Evolutionary conservation across 805 yeast species (phyloP).

Genomic region (Yamadazyma kitorensis): DNA sequence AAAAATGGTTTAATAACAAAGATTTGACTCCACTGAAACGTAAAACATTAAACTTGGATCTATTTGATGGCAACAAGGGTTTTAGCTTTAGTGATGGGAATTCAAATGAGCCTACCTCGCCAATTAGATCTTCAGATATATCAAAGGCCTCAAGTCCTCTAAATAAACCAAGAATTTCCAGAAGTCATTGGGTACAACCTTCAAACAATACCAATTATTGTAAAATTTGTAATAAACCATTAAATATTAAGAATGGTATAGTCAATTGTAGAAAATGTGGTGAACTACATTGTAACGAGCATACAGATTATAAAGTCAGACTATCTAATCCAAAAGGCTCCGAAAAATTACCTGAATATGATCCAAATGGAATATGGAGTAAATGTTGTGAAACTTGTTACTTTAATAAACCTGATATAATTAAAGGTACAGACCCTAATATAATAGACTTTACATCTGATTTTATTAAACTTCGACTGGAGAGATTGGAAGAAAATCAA

Average conservation of each 20-base stretch:
- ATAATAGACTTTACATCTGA: constrained; percentile 41
- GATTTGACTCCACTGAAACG: constrained; percentile 22
- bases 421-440: constrained; percentile 37
- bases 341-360: constrained; percentile 36
- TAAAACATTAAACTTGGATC: constrained; percentile 45
- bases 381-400: constrained; percentile 69
- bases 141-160: constrained; percentile 6
- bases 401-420: constrained; percentile 50
- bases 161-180: constrained; percentile 28
- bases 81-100: constrained; percentile 29
- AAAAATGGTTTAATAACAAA: constrained; percentile 43
- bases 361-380: constrained; percentile 58
- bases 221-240: constrained; percentile 19
- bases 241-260: constrained; percentile 53
- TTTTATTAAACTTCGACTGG: constrained; percentile 43
- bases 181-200: constrained; percentile 59
- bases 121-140: constrained; percentile 1
- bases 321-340: constrained; percentile 44
- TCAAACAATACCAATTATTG: constrained; percentile 39
- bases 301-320: constrained; percentile 53
- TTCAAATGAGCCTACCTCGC: constrained; percentile 2
- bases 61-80: constrained; percentile 44
- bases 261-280: constrained; percentile 82
- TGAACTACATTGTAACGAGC: constrained; percentile 60
- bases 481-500: constrained; percentile 45